Conservation (phyloP, 164 flowering plant genomes). For the Platanus orientalis region DNA sequence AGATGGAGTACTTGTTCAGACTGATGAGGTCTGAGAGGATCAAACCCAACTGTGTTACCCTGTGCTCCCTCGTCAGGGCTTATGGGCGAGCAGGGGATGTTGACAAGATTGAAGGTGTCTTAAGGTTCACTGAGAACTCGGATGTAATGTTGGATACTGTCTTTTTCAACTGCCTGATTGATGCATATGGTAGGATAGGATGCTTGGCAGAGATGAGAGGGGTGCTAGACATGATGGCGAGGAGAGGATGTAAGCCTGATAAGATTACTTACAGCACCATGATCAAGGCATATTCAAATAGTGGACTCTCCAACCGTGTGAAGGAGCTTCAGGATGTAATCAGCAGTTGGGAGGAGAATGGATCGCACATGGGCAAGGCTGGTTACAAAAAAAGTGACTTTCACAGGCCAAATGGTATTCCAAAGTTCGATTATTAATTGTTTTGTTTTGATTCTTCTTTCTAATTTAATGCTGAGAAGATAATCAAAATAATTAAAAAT, state of each 20-base stretch:
- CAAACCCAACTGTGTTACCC: constrained; percentile 84
- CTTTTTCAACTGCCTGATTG: constrained; percentile 85
- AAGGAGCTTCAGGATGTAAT: constrained; percentile 39
- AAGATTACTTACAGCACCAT: constrained; percentile 79
- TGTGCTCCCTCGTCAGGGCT: constrained; percentile 83
- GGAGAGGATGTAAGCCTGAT: constrained; percentile 74
- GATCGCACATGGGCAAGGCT: not conserved
- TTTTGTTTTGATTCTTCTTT: not conserved
- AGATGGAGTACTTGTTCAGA: constrained; percentile 92
- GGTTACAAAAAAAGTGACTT: not conserved
- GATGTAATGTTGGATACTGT: constrained; percentile 69
- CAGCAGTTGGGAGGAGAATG: constrained; percentile 9
- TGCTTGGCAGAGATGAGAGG: constrained; percentile 83
- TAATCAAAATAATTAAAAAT: not conserved
- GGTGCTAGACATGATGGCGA: constrained; percentile 75
- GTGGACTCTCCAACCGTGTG: constrained; percentile 54
- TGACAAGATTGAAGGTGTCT: constrained; percentile 62
- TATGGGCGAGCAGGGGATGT: constrained; percentile 64
- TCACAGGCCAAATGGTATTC: not conserved
- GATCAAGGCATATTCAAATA: constrained; percentile 65
- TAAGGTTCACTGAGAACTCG: constrained; percentile 71
- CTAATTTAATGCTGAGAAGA: not conserved
- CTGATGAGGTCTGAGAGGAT: constrained; percentile 85
- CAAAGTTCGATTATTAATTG: not conserved
- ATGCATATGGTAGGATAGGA: constrained; percentile 83